phyloP scores from a whole-genome alignment of 768 basidiomycete genomes.

The Hericium erinaceus region DNA sequence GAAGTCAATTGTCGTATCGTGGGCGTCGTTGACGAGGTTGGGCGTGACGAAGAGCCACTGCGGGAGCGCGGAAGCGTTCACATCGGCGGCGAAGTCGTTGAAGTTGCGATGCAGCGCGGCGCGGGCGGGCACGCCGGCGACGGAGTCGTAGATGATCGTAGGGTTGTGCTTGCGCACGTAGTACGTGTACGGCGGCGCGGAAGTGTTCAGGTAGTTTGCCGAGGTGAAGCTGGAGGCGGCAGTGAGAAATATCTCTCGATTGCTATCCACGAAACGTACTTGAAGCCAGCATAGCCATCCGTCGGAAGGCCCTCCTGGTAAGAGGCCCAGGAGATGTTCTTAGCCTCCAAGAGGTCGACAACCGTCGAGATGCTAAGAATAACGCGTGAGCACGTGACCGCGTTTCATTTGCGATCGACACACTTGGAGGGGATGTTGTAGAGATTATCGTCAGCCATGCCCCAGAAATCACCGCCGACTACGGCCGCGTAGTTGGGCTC shows the following conservation, averaged over 20 bases:
- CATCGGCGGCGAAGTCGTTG: conserved; percentile 51
- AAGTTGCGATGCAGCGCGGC: conserved; percentile 43
- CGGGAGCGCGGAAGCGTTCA: conserved; percentile 38
- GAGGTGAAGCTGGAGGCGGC: conserved; percentile 23
- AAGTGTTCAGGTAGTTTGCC: conserved; percentile 28
- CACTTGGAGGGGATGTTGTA: conserved; percentile 20
- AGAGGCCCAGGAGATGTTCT: conserved; percentile 48
- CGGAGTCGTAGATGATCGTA: conserved; percentile 40
- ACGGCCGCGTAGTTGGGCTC: conserved; percentile 51
- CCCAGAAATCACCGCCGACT: conserved; percentile 46
- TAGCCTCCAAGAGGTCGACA: conserved; percentile 50
- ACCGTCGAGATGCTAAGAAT: conserved; percentile 33
- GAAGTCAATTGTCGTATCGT: conserved; percentile 48
- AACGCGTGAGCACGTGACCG: neutral
- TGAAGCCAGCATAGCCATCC: conserved; percentile 30
- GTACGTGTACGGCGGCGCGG: conserved; percentile 32
- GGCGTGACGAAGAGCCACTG: conserved; percentile 60
- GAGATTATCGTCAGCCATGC: conserved; percentile 33
- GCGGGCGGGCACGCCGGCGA: conserved; percentile 34
- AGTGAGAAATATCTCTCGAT: neutral
- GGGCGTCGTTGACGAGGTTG: conserved; percentile 48
- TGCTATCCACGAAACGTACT: neutral
- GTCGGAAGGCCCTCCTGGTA: conserved; percentile 54
- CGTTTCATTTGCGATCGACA: neutral
- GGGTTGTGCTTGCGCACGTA: conserved; percentile 53